Base-by-base conservation (phyloP, 2,329 filamentous ascomycete genomes). In the Pseudogymnoascus sp. region DNA sequence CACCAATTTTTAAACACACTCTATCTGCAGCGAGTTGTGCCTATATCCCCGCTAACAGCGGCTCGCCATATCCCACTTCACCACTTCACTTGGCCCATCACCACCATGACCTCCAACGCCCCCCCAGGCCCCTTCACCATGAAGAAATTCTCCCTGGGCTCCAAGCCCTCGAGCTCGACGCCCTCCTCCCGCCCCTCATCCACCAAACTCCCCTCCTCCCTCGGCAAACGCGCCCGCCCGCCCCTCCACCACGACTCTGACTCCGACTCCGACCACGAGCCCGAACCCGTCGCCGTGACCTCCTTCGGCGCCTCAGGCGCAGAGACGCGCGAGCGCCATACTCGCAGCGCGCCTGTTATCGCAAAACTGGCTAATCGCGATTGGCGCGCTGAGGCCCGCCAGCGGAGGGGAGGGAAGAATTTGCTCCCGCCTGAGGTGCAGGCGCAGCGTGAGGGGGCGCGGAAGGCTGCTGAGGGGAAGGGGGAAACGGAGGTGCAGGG, bases 351-450 rank as follows among this genome's bases (percentile, higher is more conserved):
- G 6, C 76, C 84, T 48, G 76, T 89, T 15, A 90, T 90, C 66
- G 75, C 78, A 31, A 75, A 75, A 39, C 77, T 82, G 68, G 74
- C 76, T 65, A 89, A 88, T 72, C 78, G 80, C 60, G 82, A 88
- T 74, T 87, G 85, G 85, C 78, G 80, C 68, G 77, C 79, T 63
- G 82, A 85, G 62, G 74, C 76, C 64, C 77, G 77, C 65, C 79
- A 78, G 64, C 73, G 75, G 64, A 71, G 72, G 37, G 75, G 75
- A 62, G 75, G 80, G 66, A 85, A 78, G 72, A 86, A 83, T 70
- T 72, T 82, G 12, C 74, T 87, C n/a, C 84, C 83, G 27, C 63
- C 66, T 5, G 82, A 82, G 64, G 82, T 82, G 40, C 78, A 80
- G 65, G 78, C 77, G 65, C 73, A 76, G 64, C 76, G 75, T 66